Percentiles rank a stretch among this genome's conserved stretches.
These are phyloP conservation scores for Gnomoniopsis sp. DNA, from an alignment of 2,329 filamentous ascomycete genomes.

Conservation along the genomic window DNA sequence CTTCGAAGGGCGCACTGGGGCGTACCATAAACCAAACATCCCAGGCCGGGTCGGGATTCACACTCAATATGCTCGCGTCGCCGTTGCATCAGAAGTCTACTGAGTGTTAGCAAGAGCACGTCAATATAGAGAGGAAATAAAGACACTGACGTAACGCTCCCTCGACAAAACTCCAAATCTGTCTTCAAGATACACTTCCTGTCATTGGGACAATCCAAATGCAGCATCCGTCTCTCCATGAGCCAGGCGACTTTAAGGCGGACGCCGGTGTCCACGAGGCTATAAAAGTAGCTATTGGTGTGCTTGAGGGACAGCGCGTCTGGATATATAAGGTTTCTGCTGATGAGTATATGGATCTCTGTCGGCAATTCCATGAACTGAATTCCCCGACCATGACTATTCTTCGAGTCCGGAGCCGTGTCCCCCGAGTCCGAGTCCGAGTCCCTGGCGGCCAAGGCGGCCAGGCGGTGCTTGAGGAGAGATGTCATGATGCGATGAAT, in stretches of 20 bases:
- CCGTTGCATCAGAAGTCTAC: slow-evolving; percentile 54
- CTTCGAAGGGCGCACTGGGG: slow-evolving; percentile 42
- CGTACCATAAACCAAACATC: slow-evolving; percentile 54
- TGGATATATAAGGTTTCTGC: slow-evolving; percentile 60
- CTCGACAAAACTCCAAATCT: slow-evolving; percentile 57
- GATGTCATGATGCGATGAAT: slow-evolving; percentile 2
- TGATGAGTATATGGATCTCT: slow-evolving; percentile 65
- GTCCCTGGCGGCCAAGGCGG: not conserved
- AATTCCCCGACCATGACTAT: not conserved
- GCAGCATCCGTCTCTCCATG: slow-evolving; percentile 57
- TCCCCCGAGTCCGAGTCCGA: not conserved
- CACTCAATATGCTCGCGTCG: slow-evolving; percentile 60
- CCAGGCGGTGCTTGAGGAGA: not conserved
- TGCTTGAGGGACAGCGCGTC: slow-evolving; percentile 71
- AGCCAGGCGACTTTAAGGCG: slow-evolving; percentile 67
- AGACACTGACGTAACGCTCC: slow-evolving; percentile 51
- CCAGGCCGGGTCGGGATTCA: slow-evolving; percentile 53
- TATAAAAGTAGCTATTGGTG: slow-evolving; percentile 60
- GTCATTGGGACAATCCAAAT: slow-evolving; percentile 63
- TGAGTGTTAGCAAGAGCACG: not conserved
- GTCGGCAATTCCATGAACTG: slow-evolving; percentile 54
- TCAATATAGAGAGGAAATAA: not conserved
- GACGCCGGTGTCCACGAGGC: slow-evolving; percentile 62
- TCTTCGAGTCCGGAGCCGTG: not conserved
- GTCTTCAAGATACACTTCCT: slow-evolving; percentile 55